Conservation (phyloP, 306 rosid genomes). For the Alnus glutinosa region DNA sequence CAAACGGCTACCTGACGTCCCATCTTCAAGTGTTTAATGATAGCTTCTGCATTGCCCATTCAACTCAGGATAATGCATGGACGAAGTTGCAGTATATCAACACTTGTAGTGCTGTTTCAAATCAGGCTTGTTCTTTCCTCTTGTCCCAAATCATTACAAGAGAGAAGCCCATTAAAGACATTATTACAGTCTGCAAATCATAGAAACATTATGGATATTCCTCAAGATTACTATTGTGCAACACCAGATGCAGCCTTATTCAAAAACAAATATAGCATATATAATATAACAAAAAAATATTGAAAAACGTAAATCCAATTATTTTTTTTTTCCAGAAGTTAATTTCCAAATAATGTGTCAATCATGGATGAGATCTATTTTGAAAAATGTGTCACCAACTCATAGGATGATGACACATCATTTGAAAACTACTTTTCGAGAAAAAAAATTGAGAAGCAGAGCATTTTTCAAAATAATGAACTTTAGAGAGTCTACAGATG, state of each 20-base stretch:
- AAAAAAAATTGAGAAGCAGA: too few species aligned
- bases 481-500: background rate
- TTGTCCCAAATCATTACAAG: conserved; percentile 85
- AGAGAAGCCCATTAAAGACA: conserved; percentile 96
- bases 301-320: too few species aligned
- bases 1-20: background rate
- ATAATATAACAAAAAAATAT: background rate
- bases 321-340: too few species aligned
- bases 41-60: conserved; percentile 7
- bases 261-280: background rate
- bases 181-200: conserved; percentile 78
- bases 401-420: too few species aligned
- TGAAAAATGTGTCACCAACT: too few species aligned
- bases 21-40: conserved; percentile 1
- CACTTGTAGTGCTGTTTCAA: conserved; percentile 20
- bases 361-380: too few species aligned
- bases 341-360: too few species aligned
- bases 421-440: too few species aligned
- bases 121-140: conserved; percentile 39
- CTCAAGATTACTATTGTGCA: background rate
- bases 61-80: conserved; percentile 11
- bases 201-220: background rate
- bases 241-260: background rate
- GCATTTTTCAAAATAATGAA: background rate
- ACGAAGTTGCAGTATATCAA: conserved; percentile 12